A percentile compares a stretch with the other conserved stretches of the same genome.
Conservation (phyloP, 352 stramenopile genomes). For the Phytopythium boreale region DNA sequence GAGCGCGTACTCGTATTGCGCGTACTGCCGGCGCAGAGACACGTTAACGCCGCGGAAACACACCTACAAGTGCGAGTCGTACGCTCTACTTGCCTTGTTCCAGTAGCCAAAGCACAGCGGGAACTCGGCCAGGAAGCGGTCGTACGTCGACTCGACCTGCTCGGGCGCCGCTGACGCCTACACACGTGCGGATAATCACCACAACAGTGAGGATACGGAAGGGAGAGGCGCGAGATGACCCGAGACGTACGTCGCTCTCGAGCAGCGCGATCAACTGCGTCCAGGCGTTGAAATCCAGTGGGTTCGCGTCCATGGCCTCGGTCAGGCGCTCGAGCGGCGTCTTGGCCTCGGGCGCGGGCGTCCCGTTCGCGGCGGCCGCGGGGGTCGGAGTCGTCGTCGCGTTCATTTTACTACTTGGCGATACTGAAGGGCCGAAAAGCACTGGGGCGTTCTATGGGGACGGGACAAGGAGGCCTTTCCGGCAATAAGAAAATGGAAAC, state of each 20-base stretch:
- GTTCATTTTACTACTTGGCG: constrained; percentile 2
- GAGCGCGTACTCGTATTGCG: constrained; percentile 59
- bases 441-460: too few relatives aligned
- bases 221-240: neutral
- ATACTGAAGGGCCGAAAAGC: too few relatives aligned
- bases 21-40: constrained; percentile 38
- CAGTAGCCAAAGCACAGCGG: constrained; percentile 85
- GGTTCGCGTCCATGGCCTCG: constrained; percentile 58
- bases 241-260: constrained; percentile 49
- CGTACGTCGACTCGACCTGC: constrained; percentile 63
- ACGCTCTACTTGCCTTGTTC: constrained; percentile 58
- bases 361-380: constrained; percentile 6
- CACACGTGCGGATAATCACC: neutral
- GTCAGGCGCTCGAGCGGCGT: constrained; percentile 47
- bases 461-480: too few relatives aligned
- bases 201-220: neutral
- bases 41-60: neutral
- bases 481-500: too few relatives aligned
- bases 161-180: constrained; percentile 39
- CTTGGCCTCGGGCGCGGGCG: constrained; percentile 10
- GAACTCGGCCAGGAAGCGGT: constrained; percentile 70
- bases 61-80: neutral
- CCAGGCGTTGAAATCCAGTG: constrained; percentile 82
- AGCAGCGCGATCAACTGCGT: constrained; percentile 67
- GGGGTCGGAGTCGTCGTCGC: neutral